Evolutionary conservation across 1,139 yeast genomes (phyloP).

Genomic region (Suhomyces kunorum): DNA sequence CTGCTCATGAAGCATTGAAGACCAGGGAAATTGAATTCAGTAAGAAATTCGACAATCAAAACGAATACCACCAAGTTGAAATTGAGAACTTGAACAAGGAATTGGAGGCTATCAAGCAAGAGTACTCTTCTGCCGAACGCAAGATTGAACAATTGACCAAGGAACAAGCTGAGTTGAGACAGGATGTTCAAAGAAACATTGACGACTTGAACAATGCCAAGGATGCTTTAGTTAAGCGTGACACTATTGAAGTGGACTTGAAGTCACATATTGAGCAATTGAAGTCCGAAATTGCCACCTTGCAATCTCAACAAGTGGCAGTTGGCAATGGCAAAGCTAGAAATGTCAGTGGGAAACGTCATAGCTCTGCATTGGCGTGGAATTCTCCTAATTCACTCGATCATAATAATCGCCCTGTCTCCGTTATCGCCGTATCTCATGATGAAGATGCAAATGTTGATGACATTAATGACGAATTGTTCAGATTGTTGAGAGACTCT

Average conservation of each 20-base stretch:
- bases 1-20: conserved; percentile 57
- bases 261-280: conserved; percentile 69
- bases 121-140: conserved; percentile 60
- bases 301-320: conserved; percentile 37
- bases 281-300: conserved; percentile 61
- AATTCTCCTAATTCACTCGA: conserved; percentile 36
- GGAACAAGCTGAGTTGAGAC: conserved; percentile 64
- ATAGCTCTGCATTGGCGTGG: conserved; percentile 44
- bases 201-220: conserved; percentile 65
- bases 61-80: conserved; percentile 51
- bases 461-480: conserved; percentile 72
- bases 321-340: conserved; percentile 27
- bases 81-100: conserved; percentile 58
- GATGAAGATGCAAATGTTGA: conserved; percentile 61
- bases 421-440: conserved; percentile 58
- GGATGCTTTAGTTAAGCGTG: conserved; percentile 61
- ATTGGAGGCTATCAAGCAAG: conserved; percentile 55
- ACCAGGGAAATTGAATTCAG: conserved; percentile 57
- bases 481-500: conserved; percentile 74
- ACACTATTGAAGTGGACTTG: conserved; percentile 68
- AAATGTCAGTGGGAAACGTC: conserved; percentile 38
- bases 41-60: conserved; percentile 46
- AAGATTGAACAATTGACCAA: conserved; percentile 65
- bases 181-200: conserved; percentile 61
- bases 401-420: conserved; percentile 49